Evolutionary conservation across 1,284 basidiomycete genomes (phyloP), one percentile per base, ranked within the genome.

Genomic region (Sanghuangporus sanghuang): DNA sequence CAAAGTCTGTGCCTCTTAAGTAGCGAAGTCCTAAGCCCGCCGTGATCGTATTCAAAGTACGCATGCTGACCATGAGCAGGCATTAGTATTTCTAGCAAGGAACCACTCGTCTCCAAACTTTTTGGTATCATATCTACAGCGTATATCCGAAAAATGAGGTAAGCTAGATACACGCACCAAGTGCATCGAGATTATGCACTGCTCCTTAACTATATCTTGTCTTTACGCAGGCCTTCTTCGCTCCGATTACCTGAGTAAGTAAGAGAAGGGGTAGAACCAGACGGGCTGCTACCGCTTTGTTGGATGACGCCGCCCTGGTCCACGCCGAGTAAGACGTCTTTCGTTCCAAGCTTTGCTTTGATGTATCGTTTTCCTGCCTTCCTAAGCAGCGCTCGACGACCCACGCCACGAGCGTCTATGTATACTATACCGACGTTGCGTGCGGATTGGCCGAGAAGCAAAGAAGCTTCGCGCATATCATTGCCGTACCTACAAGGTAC

Each of bases 341-440:
- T 40, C 27, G 49, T 57, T 23, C 69, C 70, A 60, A 73, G 63
- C 58, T 64, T 66, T n/a, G 67, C 72, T 50, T 67, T 69, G 18
- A 73, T 67, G 54, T 69, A 65, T 16, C 68, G 56, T 63, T 69
- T 70, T 8, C 72, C 73, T 3, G 70, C 72, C 21, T 67, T 67
- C 65, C 74, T 78, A 55, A 81, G 69, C 35, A 81, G 66, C 1
- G 77, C 77, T 50, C 74, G 69, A 56, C 78, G 70, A 7, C 77
- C 79, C 18, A 80, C 74, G 4, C 79, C 79, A 9, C 78, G 72
- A 11, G 77, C 75, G 62, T 80, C 78, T 57, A 80, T 74, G 64
- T 80, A 80, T n/a, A 80, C 78, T 21, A 80, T 73, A 1, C 75
- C 76, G 21, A 80, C 79, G 67, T 80, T 80, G 57, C 73, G 73